Evolutionary conservation across 2,329 filamentous ascomycete genomes (phyloP), one percentile per base, ranked within the genome.

Genomic region (Aureobasidium uvarum): DNA sequence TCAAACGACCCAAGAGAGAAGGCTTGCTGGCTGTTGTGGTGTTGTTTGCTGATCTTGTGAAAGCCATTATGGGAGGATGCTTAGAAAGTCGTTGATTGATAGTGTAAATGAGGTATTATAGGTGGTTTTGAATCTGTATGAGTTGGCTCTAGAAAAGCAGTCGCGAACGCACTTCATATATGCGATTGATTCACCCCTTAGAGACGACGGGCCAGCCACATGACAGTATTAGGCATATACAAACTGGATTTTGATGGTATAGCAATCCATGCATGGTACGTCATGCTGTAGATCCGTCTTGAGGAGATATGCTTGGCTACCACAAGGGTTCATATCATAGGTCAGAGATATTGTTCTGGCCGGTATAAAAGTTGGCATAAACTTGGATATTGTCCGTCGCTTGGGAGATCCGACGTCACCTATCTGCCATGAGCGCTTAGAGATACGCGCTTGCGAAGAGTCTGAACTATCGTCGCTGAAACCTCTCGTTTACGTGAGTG

Each of bases 1-100:
- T 81, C 16, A 86, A 80, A 64, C 83, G 81, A 62, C 81, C 81
- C 77, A 85, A 81, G 54, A 87, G 76, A 41, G 79, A 81, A 20
- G 83, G 83, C 67, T 82, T 79, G 46, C 77, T 73, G 51, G 78
- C 77, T 67, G 76, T 77, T 25, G 67, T 67, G 45, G 38, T 64
- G 38, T 64, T 64, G 38, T 64, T 64, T 46, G 60, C 60, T 45
- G 60, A 20, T 54, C 60, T 54, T 38, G 60, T 64, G 41, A 41
- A 28, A 28, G 60, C 60, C 60, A 64, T 64, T 28, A 28, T 64
- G 36, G n/a, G 14, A 25, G 46, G n/a, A n/a, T 64, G 39, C 23
- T 33, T 46, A 28, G 4, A 43, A 31, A 1, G 14, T 51, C 13
- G 18, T 60, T 18, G 41, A 23, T 45, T 36, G 55, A 41, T 46